Evolutionary conservation across 2,329 filamentous ascomycete genomes (phyloP).

Genomic region (Cladophialophora psammophila): DNA sequence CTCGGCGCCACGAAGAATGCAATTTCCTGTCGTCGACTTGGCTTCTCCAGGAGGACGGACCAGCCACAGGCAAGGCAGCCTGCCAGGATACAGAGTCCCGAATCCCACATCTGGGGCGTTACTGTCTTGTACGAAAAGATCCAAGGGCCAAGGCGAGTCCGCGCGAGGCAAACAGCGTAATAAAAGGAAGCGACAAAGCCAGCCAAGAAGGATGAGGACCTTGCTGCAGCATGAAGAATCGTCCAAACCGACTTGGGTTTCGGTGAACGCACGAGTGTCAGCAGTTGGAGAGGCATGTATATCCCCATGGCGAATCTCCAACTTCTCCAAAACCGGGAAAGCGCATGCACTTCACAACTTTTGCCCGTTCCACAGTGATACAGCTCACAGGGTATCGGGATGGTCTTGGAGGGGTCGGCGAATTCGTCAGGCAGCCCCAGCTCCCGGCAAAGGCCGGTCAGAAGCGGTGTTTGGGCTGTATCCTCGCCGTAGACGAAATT

Average conservation of each 20-base stretch:
- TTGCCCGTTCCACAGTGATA: conserved; percentile 81
- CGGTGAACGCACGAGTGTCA: conserved; percentile 60
- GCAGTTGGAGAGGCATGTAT: conserved; percentile 76
- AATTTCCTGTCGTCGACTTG: conserved; percentile 72
- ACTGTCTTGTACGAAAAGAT: conserved; percentile 63
- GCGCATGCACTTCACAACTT: conserved; percentile 76
- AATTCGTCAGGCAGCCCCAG: conserved; percentile 72
- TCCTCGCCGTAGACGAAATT: conserved; percentile 75
- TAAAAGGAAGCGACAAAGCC: conserved; percentile 81
- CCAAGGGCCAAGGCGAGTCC: conserved; percentile 75
- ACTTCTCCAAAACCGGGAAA: conserved; percentile 70
- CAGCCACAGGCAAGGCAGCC: conserved; percentile 81
- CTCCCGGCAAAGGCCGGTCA: conserved; percentile 75
- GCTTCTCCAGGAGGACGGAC: conserved; percentile 77
- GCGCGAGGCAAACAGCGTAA: conserved; percentile 80
- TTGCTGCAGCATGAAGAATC: conserved; percentile 67
- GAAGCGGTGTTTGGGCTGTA: conserved; percentile 71
- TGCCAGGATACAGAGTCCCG: conserved; percentile 69
- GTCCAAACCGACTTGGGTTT: conserved; percentile 48
- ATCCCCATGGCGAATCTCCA: conserved; percentile 78
- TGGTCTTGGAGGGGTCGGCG: conserved; percentile 73
- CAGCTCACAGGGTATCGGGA: conserved; percentile 81
- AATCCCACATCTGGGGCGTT: conserved; percentile 65
- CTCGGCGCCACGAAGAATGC: conserved; percentile 81
- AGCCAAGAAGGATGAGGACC: conserved; percentile 79